Evolutionary conservation across 306 rosid genomes (phyloP).

Genomic region (Prunus mume): DNA sequence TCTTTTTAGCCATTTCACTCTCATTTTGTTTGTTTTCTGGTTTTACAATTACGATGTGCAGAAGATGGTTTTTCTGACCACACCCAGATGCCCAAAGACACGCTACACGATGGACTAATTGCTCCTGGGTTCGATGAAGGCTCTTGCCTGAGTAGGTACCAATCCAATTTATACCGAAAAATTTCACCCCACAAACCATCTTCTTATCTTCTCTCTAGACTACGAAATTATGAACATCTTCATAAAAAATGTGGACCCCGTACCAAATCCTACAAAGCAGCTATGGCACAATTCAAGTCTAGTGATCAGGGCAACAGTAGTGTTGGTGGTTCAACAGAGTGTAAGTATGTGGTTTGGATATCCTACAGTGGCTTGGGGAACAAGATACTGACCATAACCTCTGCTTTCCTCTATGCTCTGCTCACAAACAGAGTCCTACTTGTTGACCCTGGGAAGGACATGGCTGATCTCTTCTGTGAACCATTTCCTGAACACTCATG

Average conservation of each 20-base stretch:
- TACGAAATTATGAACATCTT: slow-evolving; percentile 54
- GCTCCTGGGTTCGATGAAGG: slow-evolving; percentile 49
- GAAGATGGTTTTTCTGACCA: slow-evolving; percentile 27
- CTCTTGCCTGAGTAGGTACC: slow-evolving; percentile 70
- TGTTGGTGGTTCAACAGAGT: slow-evolving; percentile 23
- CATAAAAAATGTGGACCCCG: slow-evolving; percentile 65
- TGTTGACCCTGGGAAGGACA: slow-evolving; percentile 71
- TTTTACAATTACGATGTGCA: slow-evolving; percentile 28
- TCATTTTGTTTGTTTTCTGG: background rate
- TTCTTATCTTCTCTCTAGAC: slow-evolving; percentile 51
- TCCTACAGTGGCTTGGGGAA: slow-evolving; percentile 79
- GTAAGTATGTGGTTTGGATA: slow-evolving; percentile 69
- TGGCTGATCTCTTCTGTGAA: slow-evolving; percentile 71
- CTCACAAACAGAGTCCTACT: slow-evolving; percentile 72
- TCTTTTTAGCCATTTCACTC: slow-evolving; percentile 11
- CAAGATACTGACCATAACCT: slow-evolving; percentile 59
- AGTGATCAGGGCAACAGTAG: slow-evolving; percentile 8
- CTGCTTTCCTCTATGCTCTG: slow-evolving; percentile 67
- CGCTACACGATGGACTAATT: slow-evolving; percentile 52
- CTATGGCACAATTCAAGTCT: slow-evolving; percentile 53
- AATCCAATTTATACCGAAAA: slow-evolving; percentile 39
- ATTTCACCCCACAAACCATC: slow-evolving; percentile 46
- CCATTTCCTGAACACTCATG: slow-evolving; percentile 65
- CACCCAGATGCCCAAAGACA: slow-evolving; percentile 28
- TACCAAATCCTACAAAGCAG: slow-evolving; percentile 44